Evolutionary conservation across 192 early-diverging fungal genomes (phyloP).

Genomic region (Coemansia biformis): DNA sequence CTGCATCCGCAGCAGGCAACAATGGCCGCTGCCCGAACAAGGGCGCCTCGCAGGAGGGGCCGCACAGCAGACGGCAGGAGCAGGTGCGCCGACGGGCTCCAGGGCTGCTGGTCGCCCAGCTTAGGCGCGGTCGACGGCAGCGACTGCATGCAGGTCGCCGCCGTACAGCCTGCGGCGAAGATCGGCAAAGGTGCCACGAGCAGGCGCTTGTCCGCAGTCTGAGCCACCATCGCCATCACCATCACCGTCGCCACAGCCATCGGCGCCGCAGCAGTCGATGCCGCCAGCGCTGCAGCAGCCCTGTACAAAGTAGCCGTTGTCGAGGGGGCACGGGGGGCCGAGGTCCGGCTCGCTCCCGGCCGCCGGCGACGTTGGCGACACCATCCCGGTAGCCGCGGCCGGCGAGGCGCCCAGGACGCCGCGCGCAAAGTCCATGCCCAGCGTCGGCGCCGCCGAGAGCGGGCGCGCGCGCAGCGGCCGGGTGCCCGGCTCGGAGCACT

Average conservation of each 20-base stretch:
- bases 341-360: not conserved
- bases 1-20: too few relatives aligned
- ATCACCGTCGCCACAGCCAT: slow-evolving; percentile 5
- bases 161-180: slow-evolving; percentile 47
- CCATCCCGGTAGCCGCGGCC: not conserved
- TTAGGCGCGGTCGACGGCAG: slow-evolving; percentile 6
- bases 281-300: not conserved
- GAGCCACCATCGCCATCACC: slow-evolving; percentile 5
- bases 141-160: slow-evolving; percentile 17
- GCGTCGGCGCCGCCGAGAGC: slow-evolving; percentile 34
- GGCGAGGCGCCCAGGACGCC: slow-evolving; percentile 1
- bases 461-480: slow-evolving; percentile 23
- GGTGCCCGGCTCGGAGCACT: not conserved
- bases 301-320: slow-evolving; percentile 2
- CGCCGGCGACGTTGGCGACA: slow-evolving; percentile 15
- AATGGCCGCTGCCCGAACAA: too few relatives aligned
- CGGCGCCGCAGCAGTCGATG: slow-evolving; percentile 7
- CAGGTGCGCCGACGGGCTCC: too few relatives aligned
- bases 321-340: not conserved
- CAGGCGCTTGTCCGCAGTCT: slow-evolving; percentile 4
- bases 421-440: slow-evolving; percentile 15
- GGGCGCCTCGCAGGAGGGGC: too few relatives aligned
- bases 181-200: slow-evolving; percentile 41
- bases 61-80: too few relatives aligned
- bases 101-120: too few relatives aligned